phyloP scores from a whole-genome alignment of 2,329 filamentous ascomycete genomes.

The Trichoderma guizhouense region DNA sequence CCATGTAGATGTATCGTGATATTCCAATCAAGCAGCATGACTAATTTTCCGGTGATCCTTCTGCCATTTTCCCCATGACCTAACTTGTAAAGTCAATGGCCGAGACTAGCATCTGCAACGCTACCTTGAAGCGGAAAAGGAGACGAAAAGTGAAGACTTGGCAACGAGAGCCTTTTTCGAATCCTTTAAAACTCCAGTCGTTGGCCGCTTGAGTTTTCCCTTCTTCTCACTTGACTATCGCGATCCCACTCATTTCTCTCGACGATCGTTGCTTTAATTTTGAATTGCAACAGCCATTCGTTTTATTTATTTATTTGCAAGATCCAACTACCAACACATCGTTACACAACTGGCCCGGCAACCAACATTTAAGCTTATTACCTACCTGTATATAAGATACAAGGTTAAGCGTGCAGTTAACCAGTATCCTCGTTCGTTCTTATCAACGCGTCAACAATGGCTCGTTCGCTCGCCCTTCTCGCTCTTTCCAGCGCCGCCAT shows the following conservation, averaged over 20 bases:
- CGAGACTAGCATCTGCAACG: slow-evolving; percentile 2
- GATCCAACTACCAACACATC: not conserved
- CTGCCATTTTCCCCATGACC: not conserved
- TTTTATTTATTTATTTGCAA: not conserved
- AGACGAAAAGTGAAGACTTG: not conserved
- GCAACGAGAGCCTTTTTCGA: not conserved
- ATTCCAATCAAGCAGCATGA: not conserved
- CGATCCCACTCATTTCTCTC: not conserved
- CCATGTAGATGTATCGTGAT: not conserved
- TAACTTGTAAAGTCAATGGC: slow-evolving; percentile 10
- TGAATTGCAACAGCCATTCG: not conserved
- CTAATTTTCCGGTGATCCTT: not conserved
- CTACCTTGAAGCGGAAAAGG: not conserved
- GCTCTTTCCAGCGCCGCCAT: slow-evolving; percentile 24
- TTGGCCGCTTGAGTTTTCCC: not conserved
- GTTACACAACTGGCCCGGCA: not conserved
- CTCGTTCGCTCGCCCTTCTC: slow-evolving; percentile 27
- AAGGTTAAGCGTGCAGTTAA: not conserved
- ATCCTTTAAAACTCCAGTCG: not conserved
- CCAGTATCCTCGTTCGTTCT: not conserved
- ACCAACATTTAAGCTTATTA: not conserved
- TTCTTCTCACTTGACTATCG: not conserved
- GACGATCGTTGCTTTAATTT: not conserved
- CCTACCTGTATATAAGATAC: not conserved
- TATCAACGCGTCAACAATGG: not conserved